phyloP scores from a whole-genome alignment of 1,139 yeast genomes.

The Debaryomycetaceae sp. region DNA sequence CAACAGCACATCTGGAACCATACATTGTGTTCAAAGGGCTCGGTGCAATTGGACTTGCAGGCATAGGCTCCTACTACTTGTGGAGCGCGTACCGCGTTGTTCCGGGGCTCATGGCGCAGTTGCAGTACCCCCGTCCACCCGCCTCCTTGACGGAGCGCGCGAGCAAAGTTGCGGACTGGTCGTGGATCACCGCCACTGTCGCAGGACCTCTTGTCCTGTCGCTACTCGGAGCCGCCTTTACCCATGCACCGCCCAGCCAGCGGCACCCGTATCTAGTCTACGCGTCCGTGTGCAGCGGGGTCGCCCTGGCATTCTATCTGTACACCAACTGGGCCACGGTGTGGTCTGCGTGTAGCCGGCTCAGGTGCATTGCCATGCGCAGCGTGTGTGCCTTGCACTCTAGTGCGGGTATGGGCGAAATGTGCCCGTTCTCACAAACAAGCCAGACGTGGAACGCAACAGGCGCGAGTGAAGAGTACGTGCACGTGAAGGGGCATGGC shows the following conservation, averaged over 20 bases:
- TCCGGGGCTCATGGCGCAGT: conserved; percentile 10
- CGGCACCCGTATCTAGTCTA: conserved; percentile 49
- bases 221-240: conserved; percentile 32
- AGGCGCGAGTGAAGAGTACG: conserved; percentile 15
- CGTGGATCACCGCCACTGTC: conserved; percentile 20
- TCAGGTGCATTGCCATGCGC: neutral
- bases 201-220: conserved; percentile 29
- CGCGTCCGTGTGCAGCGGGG: conserved; percentile 30
- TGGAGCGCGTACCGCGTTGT: conserved; percentile 24
- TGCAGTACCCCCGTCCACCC: neutral
- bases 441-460: no score
- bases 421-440: no score
- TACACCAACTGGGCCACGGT: neutral
- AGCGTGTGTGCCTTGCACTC: conserved; percentile 1
- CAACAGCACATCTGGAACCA: no score
- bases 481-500: conserved; percentile 36
- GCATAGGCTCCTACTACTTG: conserved; percentile 32
- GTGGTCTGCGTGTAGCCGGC: no score
- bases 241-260: conserved; percentile 28
- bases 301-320: neutral
- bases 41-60: conserved; percentile 44
- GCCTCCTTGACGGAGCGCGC: conserved; percentile 2
- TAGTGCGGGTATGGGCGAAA: neutral
- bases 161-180: conserved; percentile 3
- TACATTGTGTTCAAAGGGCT: conserved; percentile 38